Evolutionary conservation across 2,329 filamentous ascomycete species (phyloP), one percentile per base, ranked within the genome.

Genomic region (Didymella pomorum): DNA sequence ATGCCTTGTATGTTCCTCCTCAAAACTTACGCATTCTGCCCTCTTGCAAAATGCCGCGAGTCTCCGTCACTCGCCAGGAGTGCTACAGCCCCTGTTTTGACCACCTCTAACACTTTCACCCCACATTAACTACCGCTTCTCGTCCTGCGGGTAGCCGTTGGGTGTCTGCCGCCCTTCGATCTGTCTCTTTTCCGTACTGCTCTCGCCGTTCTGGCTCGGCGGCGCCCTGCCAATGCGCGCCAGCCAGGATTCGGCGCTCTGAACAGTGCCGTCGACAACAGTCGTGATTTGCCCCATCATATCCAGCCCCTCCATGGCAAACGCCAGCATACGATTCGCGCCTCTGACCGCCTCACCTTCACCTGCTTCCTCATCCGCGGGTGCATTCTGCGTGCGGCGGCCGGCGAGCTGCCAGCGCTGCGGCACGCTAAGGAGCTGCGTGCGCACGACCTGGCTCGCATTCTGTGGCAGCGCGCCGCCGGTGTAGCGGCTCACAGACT

Each of bases 281-380:
- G 89, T 87, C 39, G 89, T 95, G 48, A 99, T 92, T 75, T 97
- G 93, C 1, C 87, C 86, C 84, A 98, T 93, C 89, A 98, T 97
- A 67, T 97, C 93, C 14, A 98, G 82, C 0, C 93, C 92, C 74
- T 98, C 94, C 70, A 90, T 90, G 7, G 94, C 94, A 50, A 98
- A 86, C 1, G 95, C 87, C 12, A 98, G 80, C 55, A 96, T 93
- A 39, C 90, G 85, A 66, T 93, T 89, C 0, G 92, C 93, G 50
- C 80, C 81, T 9, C 82, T 77, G 11, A 82, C 82, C 18, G 83
- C 83, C 33, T 74, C 72, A n/a, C 71, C 72, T 1, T 52, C 58
- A 11, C 52, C 46, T 28, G 65, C 62, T 5, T 62, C 62, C 26
- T 61, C 58, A 16, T 59, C 61, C 4, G 23, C 26, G 5, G 52